Conservation (phyloP, 164 flowering plant species). For the Umbilicus rupestris region DNA sequence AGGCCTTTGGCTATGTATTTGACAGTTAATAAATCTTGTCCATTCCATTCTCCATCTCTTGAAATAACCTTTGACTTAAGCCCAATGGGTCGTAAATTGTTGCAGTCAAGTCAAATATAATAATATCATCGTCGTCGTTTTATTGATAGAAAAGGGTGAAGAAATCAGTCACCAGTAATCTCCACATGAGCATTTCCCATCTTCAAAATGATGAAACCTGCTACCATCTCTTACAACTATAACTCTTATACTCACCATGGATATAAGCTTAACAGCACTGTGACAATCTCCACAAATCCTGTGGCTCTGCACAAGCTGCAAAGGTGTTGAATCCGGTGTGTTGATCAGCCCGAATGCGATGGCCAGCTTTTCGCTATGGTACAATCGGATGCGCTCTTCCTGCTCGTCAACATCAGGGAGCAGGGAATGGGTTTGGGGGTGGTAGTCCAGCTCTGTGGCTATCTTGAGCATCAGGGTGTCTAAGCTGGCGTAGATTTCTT, state of each 20-base stretch:
- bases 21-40: background rate
- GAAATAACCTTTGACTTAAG: too few relatives aligned
- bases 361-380: constrained; percentile 76
- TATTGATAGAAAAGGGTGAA: background rate
- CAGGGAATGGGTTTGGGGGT: constrained; percentile 26
- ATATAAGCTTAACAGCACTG: constrained; percentile 43
- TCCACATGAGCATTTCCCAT: constrained; percentile 65
- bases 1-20: background rate
- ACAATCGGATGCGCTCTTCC: constrained; percentile 27
- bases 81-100: too few relatives aligned
- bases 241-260: constrained; percentile 38
- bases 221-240: constrained; percentile 67
- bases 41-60: too few relatives aligned
- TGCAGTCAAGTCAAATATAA: too few relatives aligned
- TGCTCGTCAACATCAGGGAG: constrained; percentile 82
- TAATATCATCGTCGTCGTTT: background rate
- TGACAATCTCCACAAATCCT: constrained; percentile 73
- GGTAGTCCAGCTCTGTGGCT: constrained; percentile 39
- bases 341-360: constrained; percentile 63
- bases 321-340: constrained; percentile 33
- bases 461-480: constrained; percentile 49
- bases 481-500: constrained; percentile 41
- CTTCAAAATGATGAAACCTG: constrained; percentile 72
- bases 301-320: constrained; percentile 71
- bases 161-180: constrained; percentile 62